These are phyloP conservation scores for Paecilomyces variotii DNA, from an alignment of 2,329 filamentous ascomycete genomes.

Conservation along the genomic window DNA sequence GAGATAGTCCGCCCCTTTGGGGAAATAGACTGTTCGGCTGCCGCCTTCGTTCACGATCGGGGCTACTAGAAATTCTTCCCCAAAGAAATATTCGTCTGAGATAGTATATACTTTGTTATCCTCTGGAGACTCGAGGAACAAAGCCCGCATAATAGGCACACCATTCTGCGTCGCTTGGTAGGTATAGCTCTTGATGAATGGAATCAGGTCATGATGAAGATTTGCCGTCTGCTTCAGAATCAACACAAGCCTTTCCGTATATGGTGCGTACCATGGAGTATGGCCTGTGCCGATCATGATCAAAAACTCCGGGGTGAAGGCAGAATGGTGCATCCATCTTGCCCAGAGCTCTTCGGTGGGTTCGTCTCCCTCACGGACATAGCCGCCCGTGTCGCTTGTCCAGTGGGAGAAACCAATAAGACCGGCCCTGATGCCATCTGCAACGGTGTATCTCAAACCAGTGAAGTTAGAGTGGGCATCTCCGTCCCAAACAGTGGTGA, in stretches of 20 bases:
- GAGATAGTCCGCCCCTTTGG: constrained; percentile 18
- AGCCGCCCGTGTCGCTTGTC: not conserved
- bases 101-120: not conserved
- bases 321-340: not conserved
- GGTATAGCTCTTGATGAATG: not conserved
- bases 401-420: constrained; percentile 1
- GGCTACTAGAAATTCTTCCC: constrained; percentile 20
- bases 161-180: not conserved
- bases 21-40: constrained; percentile 24
- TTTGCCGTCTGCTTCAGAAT: not conserved
- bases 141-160: not conserved
- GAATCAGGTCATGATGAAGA: not conserved
- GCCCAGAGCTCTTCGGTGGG: not conserved
- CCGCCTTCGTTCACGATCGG: constrained; percentile 22
- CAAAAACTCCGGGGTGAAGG: not conserved
- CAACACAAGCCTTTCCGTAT: not conserved
- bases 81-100: not conserved
- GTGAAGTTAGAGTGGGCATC: not conserved
- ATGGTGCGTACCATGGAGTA: not conserved
- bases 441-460: not conserved
- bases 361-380: not conserved
- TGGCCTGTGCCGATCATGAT: not conserved
- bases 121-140: not conserved
- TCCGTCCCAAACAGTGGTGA: not conserved
- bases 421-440: not conserved